Conservation (phyloP, 108 stramenopile genomes). For the Pseudonitzschia pungens region DNA sequence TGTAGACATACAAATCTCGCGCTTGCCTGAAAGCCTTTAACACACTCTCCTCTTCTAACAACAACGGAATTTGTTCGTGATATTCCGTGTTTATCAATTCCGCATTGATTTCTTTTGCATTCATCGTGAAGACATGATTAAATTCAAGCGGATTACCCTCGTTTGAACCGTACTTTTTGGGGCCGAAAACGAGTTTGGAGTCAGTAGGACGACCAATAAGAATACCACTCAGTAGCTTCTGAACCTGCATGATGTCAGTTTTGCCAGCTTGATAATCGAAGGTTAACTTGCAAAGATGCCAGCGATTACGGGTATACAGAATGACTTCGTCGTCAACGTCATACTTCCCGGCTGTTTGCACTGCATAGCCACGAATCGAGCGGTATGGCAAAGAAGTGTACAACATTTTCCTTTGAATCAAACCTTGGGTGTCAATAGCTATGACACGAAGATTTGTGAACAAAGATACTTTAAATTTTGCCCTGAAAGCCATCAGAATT, state of each 20-base stretch:
- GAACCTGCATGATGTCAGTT: constrained; percentile 52
- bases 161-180: background rate
- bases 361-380: constrained; percentile 49
- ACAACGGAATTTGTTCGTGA: constrained; percentile 45
- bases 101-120: constrained; percentile 51
- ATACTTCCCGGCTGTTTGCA: constrained; percentile 64
- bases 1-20: constrained; percentile 54
- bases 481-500: constrained; percentile 69
- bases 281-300: constrained; percentile 33
- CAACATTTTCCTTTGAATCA: constrained; percentile 56
- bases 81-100: constrained; percentile 38
- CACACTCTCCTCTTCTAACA: constrained; percentile 58
- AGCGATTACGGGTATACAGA: constrained; percentile 36
- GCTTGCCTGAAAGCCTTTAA: constrained; percentile 51
- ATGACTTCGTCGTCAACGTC: constrained; percentile 62
- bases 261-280: constrained; percentile 56
- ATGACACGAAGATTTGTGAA: constrained; percentile 46
- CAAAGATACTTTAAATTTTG: constrained; percentile 54
- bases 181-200: background rate
- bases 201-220: constrained; percentile 42
- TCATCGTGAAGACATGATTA: constrained; percentile 29
- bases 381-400: constrained; percentile 57
- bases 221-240: constrained; percentile 53
- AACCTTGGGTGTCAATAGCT: constrained; percentile 45
- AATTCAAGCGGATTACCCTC: constrained; percentile 5